Base-by-base conservation (phyloP, 805 yeast species). In the Helenozyma baotianmanensis region DNA sequence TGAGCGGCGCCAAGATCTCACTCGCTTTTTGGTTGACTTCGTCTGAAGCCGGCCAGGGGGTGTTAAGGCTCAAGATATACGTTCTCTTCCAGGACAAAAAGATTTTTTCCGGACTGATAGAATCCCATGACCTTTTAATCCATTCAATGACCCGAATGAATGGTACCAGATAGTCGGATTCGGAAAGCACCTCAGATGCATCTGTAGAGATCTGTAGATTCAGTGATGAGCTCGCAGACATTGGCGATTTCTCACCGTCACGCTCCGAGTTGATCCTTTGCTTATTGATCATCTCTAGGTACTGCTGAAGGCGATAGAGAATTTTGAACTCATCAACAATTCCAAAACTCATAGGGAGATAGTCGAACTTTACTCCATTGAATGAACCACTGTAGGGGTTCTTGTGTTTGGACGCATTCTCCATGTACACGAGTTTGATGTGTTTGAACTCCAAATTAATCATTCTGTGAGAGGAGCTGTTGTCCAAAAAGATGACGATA, bases 281-380 rank as follows among this genome's bases (percentile, higher is more conserved):
- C 27, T 40, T 39, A 33, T 55, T 56, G 12, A 66, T 65, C 68
- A 64, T 63, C 32, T 62, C 68, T 42, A 58, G 56, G 40, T 77
- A 79, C 41, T 79, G 84, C 38, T 72, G 77, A 6, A 74, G 58
- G 35, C 85, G 64, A 44, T 72, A 79, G 29, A 73, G 56, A 10
- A 76, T 64, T 46, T 76, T 76, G 48, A 79, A 74, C 45, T 79
- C 84, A 37, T 75, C 76, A 25, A 74, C 63, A 4, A 78, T 73
- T 3, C 85, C 85, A 69, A 78, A 76, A 38, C 68, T 73, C 64
- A 77, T 76, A 6, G 84, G 84, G 21, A 76, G 51, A 46, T 74
- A 76, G 43, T 69, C 70, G 32, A 77, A 58, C 39, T 69, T 74
- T 21, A 70, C 60, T 24, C 77, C 78, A 22, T 70, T 55, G 34